Evolutionary conservation across 306 rosid species (phyloP).

Genomic region (Rubus parviflorus): DNA sequence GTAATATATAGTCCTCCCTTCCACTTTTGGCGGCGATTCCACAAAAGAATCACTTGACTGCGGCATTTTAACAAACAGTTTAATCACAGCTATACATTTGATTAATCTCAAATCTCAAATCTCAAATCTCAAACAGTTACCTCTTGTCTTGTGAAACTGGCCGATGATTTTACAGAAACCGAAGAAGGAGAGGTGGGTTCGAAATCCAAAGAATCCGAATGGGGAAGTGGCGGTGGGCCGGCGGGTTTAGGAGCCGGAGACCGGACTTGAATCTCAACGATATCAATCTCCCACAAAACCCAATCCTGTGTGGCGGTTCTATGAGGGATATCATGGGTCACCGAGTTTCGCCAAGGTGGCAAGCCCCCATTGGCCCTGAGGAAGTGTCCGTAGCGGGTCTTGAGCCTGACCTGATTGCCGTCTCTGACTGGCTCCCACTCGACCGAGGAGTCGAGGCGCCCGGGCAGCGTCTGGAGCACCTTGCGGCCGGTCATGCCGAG

Average conservation of each 20-base stretch:
- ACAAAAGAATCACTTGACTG: constrained; percentile 55
- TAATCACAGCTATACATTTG: too few relatives aligned
- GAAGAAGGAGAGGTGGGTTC: constrained; percentile 41
- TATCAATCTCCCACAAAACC: constrained; percentile 77
- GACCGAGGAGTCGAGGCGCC: constrained; percentile 61
- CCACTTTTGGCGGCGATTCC: constrained; percentile 49
- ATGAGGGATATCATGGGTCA: constrained; percentile 81
- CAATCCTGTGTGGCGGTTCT: constrained; percentile 81
- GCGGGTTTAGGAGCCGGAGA: constrained; percentile 31
- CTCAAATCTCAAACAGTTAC: constrained; percentile 24
- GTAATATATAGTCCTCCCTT: constrained; percentile 80
- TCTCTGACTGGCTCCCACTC: constrained; percentile 90
- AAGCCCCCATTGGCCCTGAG: constrained; percentile 79
- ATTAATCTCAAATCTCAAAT: neutral
- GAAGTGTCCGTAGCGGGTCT: constrained; percentile 75
- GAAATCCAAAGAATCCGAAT: constrained; percentile 61
- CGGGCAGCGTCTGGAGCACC: constrained; percentile 62
- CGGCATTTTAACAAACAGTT: neutral
- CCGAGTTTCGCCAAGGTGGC: constrained; percentile 91
- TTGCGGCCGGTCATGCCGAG: constrained; percentile 90
- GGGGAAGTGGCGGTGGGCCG: constrained; percentile 43
- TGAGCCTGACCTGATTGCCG: constrained; percentile 57
- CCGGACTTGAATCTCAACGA: constrained; percentile 58
- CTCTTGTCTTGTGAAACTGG: constrained; percentile 48
- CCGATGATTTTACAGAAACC: constrained; percentile 41